Base-by-base conservation (phyloP, 495 filamentous ascomycete species). In the Penicillium canescens region DNA sequence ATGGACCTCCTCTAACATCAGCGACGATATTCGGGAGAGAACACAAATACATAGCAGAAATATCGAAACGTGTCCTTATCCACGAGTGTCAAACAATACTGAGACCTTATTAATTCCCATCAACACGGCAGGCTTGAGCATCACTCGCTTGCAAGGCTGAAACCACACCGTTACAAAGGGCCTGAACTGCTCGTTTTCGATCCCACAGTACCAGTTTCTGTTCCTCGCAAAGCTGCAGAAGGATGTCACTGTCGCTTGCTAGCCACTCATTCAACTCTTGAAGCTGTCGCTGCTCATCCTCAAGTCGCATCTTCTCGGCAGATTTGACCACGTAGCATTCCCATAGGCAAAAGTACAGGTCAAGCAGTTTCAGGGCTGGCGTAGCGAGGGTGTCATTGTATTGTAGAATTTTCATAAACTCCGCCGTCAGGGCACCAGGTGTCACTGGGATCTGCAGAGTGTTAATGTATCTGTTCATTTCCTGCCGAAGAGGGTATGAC, bases 261-360 rank as follows among this genome's bases (percentile, higher is more conserved):
- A 52, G 40, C 50, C 31, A 52, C 35, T 43, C 41, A 39, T 52
- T 52, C 26, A 10, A 44, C 23, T 42, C 33, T 18, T 41, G 7
- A 33, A 50, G 26, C 24, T 49, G 16, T 21, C 35, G 34, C 24
- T 38, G 14, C 35, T 49, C 21, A n/a, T 49, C 46, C 16, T 49
- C 20, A 16, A 49, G 21, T 38, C 13, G 34, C 11, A 49, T 49
- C 20, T 39, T 39, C 33, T 38, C 46, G 12, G 46, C 34, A 49
- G 18, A 18, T 18, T 18, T 18, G 18, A 18, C 18, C 18, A 18
- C 18, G 18, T 18, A 18, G 18, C 18, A 13, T 33, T 46, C 43
- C 43, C 26, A 46, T 33, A 35, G 43, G 31, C 23, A 46, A 46
- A 31, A 46, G 18, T 46, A 33, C 26, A 34, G 33, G 14, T 46